Percentiles rank a stretch among this genome's conserved stretches.
Evolutionary conservation across 75 land plant genomes (phyloP).

Genomic region (Ceratopteris richardii): DNA sequence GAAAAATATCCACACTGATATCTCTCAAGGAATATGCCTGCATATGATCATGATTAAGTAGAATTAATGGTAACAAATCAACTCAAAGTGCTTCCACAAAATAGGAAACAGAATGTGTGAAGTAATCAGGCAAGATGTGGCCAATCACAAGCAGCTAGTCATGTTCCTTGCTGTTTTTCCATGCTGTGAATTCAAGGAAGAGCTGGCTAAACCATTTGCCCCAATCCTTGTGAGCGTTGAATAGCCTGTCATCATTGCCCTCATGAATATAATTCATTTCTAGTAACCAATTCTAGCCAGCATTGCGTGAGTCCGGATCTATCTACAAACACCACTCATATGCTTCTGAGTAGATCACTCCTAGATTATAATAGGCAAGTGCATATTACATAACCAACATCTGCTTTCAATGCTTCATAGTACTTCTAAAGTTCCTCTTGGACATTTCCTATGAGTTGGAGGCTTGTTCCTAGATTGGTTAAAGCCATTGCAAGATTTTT

Average conservation of each 20-base stretch:
- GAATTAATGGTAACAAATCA: slow-evolving; percentile 28
- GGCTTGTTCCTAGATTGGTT: slow-evolving; percentile 94
- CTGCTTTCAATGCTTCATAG: slow-evolving; percentile 86
- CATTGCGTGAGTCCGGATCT: slow-evolving; percentile 99
- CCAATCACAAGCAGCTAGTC: slow-evolving; percentile 82
- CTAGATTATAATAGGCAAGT: slow-evolving; percentile 94
- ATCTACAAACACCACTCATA: too few species aligned
- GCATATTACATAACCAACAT: slow-evolving; percentile 79
- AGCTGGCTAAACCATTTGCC: slow-evolving; percentile 80
- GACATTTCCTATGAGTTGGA: slow-evolving; percentile 90
- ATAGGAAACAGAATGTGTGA: too few species aligned
- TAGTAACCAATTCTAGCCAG: slow-evolving; percentile 95
- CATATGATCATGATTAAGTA: slow-evolving; percentile 37
- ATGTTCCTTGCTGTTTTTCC: slow-evolving; percentile 81
- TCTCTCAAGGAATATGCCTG: slow-evolving; percentile 38
- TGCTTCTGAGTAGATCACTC: slow-evolving; percentile 97
- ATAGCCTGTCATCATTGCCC: slow-evolving; percentile 73
- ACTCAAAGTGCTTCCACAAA: slow-evolving; percentile 39
- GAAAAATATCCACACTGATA: too few species aligned
- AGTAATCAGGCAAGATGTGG: too few species aligned
- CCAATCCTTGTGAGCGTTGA: slow-evolving; percentile 95
- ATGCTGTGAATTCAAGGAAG: slow-evolving; percentile 58
- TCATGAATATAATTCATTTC: slow-evolving; percentile 90
- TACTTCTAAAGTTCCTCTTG: slow-evolving; percentile 91
- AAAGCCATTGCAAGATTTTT: too few species aligned